Percentiles rank a stretch among this genome's conserved stretches.
Evolutionary conservation across 352 stramenopile species (phyloP).

Genomic region (Phytopythium montanum): DNA sequence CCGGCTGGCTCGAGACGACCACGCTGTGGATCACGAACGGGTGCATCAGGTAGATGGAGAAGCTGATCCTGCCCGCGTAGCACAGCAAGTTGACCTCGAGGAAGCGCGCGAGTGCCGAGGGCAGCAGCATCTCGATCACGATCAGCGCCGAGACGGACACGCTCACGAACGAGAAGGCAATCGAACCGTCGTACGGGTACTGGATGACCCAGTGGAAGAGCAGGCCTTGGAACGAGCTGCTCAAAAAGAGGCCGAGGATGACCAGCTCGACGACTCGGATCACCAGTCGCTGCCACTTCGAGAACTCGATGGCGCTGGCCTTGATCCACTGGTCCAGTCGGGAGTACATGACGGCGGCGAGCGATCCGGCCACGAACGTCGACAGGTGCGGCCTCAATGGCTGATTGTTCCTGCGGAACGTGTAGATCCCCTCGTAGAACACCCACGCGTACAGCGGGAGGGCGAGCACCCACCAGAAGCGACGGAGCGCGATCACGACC

Average conservation of each 20-base stretch:
- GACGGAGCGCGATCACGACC: slow-evolving; percentile 13
- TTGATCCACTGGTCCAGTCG: slow-evolving; percentile 26
- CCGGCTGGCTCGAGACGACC: slow-evolving; percentile 18
- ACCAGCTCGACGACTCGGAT: slow-evolving; percentile 20
- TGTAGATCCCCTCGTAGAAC: slow-evolving; percentile 20
- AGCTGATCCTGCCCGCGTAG: slow-evolving; percentile 40
- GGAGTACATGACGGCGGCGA: slow-evolving; percentile 33
- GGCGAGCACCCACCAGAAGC: slow-evolving; percentile 31
- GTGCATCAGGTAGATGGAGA: slow-evolving; percentile 48
- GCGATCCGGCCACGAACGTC: slow-evolving; percentile 37
- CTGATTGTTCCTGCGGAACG: slow-evolving; percentile 23
- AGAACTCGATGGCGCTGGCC: slow-evolving; percentile 12
- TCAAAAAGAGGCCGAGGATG: slow-evolving; percentile 23
- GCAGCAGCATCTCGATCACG: slow-evolving; percentile 34
- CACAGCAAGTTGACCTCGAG: slow-evolving; percentile 41
- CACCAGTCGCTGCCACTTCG: slow-evolving; percentile 13
- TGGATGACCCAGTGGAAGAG: slow-evolving; percentile 37
- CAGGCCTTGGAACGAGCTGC: slow-evolving; percentile 26
- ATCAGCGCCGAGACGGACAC: slow-evolving; percentile 25
- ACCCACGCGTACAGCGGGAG: slow-evolving; percentile 27
- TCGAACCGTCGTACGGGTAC: slow-evolving; percentile 16
- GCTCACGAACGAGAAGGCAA: slow-evolving; percentile 27
- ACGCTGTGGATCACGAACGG: slow-evolving; percentile 29
- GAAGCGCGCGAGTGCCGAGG: slow-evolving; percentile 25
- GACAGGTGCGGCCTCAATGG: slow-evolving; percentile 21